Evolutionary conservation across 139 green algal genomes (phyloP).

Genomic region (Raphidocelis subcapitata): DNA sequence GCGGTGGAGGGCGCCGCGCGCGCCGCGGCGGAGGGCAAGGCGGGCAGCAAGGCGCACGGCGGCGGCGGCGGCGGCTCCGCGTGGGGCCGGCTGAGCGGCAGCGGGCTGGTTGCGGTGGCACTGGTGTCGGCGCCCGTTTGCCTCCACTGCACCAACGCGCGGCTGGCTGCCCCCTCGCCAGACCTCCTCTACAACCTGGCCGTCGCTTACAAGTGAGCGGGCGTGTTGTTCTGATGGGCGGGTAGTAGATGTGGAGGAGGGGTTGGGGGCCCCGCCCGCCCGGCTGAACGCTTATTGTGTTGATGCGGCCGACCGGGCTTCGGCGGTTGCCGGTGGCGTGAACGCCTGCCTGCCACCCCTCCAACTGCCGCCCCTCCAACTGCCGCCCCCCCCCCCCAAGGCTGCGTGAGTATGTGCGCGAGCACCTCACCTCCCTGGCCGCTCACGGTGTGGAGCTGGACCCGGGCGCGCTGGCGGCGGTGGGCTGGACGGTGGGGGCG

Average conservation of each 20-base stretch:
- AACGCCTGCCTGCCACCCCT: too few species aligned
- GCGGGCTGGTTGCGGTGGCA: constrained; percentile 49
- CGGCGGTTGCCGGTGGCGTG: too few species aligned
- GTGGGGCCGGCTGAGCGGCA: constrained; percentile 22
- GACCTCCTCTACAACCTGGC: constrained; percentile 64
- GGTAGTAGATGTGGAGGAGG: background rate
- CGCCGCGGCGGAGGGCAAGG: background rate
- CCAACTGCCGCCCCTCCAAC: too few species aligned
- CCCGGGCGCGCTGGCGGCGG: too few species aligned
- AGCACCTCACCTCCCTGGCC: constrained; percentile 1
- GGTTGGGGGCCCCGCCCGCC: too few species aligned
- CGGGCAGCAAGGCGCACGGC: too few species aligned
- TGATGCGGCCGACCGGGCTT: too few species aligned
- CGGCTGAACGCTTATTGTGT: too few species aligned
- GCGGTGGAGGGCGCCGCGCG: background rate
- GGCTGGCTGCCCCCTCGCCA: constrained; percentile 23
- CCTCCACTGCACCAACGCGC: constrained; percentile 31
- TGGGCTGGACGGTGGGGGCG: constrained; percentile 21
- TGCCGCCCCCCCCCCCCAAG: background rate
- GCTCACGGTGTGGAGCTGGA: background rate
- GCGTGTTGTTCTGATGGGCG: background rate
- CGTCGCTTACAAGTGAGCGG: constrained; percentile 45
- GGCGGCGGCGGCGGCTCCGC: background rate
- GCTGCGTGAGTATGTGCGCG: constrained; percentile 24
- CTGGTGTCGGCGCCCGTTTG: constrained; percentile 54